phyloP scores from a whole-genome alignment of 345 rosid species.

The Moricandia arvensis region DNA sequence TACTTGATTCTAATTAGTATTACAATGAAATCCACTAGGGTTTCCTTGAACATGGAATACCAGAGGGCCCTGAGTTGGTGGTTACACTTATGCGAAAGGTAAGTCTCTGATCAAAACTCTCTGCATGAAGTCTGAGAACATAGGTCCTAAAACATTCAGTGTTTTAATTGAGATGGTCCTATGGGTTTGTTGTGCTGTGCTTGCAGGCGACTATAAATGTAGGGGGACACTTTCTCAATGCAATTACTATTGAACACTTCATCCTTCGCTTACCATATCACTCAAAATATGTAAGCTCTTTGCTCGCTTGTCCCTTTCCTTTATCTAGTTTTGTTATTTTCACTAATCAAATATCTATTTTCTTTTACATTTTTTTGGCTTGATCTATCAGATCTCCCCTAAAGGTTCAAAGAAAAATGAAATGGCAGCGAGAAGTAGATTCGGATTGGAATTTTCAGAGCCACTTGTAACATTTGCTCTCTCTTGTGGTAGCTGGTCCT shows the following conservation, averaged over 20 bases:
- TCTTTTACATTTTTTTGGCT: background rate
- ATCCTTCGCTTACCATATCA: conserved; percentile 74
- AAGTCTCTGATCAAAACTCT: background rate
- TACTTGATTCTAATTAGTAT: background rate
- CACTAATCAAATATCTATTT: background rate
- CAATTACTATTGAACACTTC: conserved; percentile 79
- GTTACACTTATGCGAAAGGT: conserved; percentile 72
- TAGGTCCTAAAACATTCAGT: background rate
- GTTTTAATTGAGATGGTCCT: background rate
- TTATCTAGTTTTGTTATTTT: conserved; percentile 9
- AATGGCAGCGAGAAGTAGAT: conserved; percentile 55
- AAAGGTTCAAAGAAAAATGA: conserved; percentile 59
- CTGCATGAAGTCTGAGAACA: background rate
- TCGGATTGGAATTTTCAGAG: conserved; percentile 76
- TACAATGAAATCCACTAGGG: conserved; percentile 45
- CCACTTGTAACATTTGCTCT: conserved; percentile 84
- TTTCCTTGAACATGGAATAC: conserved; percentile 72
- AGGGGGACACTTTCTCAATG: conserved; percentile 65
- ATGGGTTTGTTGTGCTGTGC: background rate
- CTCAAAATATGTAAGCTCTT: conserved; percentile 58
- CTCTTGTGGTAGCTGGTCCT: conserved; percentile 94
- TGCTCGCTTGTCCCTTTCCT: background rate
- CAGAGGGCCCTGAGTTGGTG: conserved; percentile 60
- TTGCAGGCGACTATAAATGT: conserved; percentile 72
- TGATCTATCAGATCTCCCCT: conserved; percentile 12